A percentile compares a stretch with the other conserved stretches of the same genome.
These are phyloP conservation scores for Cutaneotrichosporon spelunceum DNA, from an alignment of 1,284 basidiomycete species.

Conservation along the genomic window DNA sequence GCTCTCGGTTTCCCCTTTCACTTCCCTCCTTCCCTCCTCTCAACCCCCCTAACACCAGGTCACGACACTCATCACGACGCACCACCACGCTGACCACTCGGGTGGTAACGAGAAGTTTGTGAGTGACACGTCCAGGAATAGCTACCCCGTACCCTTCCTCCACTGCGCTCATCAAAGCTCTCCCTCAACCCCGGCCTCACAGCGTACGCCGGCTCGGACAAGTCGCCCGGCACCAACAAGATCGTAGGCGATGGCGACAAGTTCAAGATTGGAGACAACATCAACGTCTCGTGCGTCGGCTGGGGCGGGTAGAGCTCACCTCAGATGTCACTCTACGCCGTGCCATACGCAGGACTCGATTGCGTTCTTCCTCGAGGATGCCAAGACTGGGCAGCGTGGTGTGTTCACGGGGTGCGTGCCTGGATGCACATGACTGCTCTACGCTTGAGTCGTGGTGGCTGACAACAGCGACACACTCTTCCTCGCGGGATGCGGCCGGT, in stretches of 20 bases:
- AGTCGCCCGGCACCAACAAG: conserved; percentile 65
- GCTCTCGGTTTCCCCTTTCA: no score
- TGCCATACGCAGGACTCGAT: conserved; percentile 97
- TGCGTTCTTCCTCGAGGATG: conserved; percentile 74
- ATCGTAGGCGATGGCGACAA: conserved; percentile 74
- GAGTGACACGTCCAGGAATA: no score
- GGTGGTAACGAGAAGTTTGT: conserved; percentile 71
- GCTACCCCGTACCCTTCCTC: no score
- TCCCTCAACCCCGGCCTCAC: conserved; percentile 59
- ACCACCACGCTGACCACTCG: conserved; percentile 86
- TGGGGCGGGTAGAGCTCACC: background rate
- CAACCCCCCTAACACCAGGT: conserved; percentile 48
- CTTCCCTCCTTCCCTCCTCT: no score
- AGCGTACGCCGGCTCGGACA: conserved; percentile 79
- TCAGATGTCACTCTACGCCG: conserved; percentile 80
- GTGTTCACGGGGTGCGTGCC: conserved; percentile 76
- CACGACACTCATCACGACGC: conserved; percentile 75
- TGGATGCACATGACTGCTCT: no score
- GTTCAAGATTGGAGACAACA: conserved; percentile 68
- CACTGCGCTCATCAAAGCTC: no score
- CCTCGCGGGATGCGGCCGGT: conserved; percentile 89
- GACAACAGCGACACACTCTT: conserved; percentile 78
- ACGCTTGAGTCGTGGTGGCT: no score
- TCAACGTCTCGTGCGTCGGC: conserved; percentile 62
- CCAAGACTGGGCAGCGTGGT: conserved; percentile 61